Conservation (phyloP, 176 grass and related monocot genomes). For the Calamus simplicifolius region DNA sequence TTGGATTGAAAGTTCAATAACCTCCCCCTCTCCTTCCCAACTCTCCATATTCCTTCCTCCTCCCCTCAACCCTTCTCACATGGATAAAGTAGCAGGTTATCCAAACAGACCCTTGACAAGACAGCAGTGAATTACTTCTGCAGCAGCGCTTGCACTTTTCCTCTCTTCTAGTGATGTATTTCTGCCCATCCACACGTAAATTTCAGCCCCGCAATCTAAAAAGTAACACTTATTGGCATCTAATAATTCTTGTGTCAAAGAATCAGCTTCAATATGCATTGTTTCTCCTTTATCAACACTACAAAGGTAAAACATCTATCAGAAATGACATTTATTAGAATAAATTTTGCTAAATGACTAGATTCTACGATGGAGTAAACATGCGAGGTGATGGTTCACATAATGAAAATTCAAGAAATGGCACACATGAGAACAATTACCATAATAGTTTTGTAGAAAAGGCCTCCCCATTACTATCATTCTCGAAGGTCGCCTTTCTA, state of each 20-base stretch:
- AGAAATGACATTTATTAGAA: background rate
- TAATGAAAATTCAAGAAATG: no score
- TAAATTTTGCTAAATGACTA: no score
- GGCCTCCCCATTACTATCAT: constrained; percentile 48
- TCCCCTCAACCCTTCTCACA: background rate
- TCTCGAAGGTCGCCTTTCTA: constrained; percentile 65
- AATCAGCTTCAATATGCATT: constrained; percentile 42
- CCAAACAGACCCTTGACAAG: constrained; percentile 7
- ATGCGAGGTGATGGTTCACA: no score
- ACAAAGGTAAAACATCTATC: constrained; percentile 17
- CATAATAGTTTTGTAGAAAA: constrained; percentile 52
- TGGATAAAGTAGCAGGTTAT: background rate
- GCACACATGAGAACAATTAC: constrained; percentile 27
- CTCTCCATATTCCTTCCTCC: background rate
- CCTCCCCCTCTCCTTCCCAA: no score
- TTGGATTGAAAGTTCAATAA: no score
- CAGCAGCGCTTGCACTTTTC: constrained; percentile 75
- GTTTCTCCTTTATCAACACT: constrained; percentile 80
- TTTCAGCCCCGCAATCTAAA: constrained; percentile 75
- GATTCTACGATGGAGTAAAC: no score
- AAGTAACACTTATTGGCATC: constrained; percentile 86
- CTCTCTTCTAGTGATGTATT: constrained; percentile 77
- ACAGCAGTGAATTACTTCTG: constrained; percentile 63
- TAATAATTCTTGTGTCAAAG: constrained; percentile 64
- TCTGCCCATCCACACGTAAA: constrained; percentile 96